These are phyloP conservation scores for Pleoardoris graminearum DNA, from an alignment of 2,329 filamentous ascomycete genomes.

Conservation along the genomic window DNA sequence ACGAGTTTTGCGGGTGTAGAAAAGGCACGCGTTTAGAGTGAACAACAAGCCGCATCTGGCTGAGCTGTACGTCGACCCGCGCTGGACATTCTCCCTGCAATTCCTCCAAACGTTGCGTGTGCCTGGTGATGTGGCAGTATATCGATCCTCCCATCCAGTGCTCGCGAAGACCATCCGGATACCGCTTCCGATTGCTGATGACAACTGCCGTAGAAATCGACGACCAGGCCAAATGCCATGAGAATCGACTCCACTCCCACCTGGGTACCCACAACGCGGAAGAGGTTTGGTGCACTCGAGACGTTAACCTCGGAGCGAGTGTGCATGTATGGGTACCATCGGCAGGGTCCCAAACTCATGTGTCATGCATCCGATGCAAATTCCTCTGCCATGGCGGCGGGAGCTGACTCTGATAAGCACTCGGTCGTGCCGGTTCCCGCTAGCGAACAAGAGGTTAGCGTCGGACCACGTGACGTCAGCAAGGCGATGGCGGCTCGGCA, in stretches of 20 bases:
- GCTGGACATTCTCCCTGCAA: no score
- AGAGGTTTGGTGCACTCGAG: neutral
- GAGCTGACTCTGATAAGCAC: neutral
- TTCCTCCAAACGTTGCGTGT: no score
- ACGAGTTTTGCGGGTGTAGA: neutral
- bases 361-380: neutral
- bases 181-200: no score
- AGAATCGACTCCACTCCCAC: neutral
- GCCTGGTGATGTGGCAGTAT: no score
- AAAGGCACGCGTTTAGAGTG: no score
- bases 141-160: no score
- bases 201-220: no score
- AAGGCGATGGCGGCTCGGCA: constrained; percentile 3
- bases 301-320: neutral
- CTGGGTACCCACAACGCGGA: neutral
- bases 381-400: constrained; percentile 5
- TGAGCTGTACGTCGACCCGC: no score
- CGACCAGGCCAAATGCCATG: no score
- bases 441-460: neutral
- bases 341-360: neutral
- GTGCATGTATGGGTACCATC: neutral
- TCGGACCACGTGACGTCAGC: constrained; percentile 1
- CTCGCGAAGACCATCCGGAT: no score
- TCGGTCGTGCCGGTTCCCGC: neutral
- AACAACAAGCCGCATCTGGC: no score